Evolutionary conservation across 768 basidiomycete species (phyloP), one percentile per base, ranked within the genome.

Genomic region (Naganishia onofrii): DNA sequence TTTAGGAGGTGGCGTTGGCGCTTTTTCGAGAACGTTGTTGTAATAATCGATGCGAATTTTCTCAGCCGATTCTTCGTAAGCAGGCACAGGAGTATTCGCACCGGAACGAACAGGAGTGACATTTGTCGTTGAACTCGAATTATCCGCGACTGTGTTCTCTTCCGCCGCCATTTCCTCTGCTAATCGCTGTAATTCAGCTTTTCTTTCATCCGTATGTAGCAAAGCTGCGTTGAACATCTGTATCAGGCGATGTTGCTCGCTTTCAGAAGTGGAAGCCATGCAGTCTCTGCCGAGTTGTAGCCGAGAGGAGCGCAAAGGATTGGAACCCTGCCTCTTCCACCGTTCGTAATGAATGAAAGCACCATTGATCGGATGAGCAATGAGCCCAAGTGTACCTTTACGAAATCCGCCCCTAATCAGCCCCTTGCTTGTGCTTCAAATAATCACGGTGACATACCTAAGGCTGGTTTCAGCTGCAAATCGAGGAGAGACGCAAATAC

Each of bases 1-100:
- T 44, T 63, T 63, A 4, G 60, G 42, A n/a, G 60, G 60, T 28
- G 60, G 60, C 17, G 60, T 63, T 17, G 60, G 60, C n/a, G 38
- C 23, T 12, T 29, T 42, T 15, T 63, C 60, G 34, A 23, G 2
- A 26, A 36, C 23, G 19, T 28, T 12, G 4, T 3, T 19, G 6
- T 8, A 13, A 6, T 63, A 28, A 1, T 44, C 42, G 10, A 42
- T n/a, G 23, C 23, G 15, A 9, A 29, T 7, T 29, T 38, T 31
- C 21, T 23, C 36, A 5, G 9, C 12, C 10, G 38, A 42, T 42
- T 44, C 38, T 8, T 63, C 60, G 23, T 63, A 63, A 26, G 60
- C 42, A 1, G 60, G 60, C 26, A 26, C 60, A 10, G 60, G 60
- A 0, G 60, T 63, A 44, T n/a, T 31, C 1, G 36, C 38, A 13